phyloP scores from a whole-genome alignment of 2,329 filamentous ascomycete species.

The Dactylellina haptotyla region DNA sequence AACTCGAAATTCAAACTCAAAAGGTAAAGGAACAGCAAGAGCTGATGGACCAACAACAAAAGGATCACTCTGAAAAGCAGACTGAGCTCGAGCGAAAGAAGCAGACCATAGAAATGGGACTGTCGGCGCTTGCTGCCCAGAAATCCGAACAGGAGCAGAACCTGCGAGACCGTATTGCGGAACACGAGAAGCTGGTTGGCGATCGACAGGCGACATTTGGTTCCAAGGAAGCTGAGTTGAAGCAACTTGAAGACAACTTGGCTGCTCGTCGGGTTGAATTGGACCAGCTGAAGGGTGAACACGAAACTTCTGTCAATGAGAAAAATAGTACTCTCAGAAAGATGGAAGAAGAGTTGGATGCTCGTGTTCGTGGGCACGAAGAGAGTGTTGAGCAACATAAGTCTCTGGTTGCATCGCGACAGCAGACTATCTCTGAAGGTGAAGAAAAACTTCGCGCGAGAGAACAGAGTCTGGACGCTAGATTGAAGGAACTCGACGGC shows the following conservation, averaged over 20 bases:
- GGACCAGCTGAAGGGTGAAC: slow-evolving; percentile 8
- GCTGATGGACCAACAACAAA: neutral
- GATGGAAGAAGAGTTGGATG: slow-evolving; percentile 20
- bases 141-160: slow-evolving; percentile 10
- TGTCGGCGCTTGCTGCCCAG: neutral
- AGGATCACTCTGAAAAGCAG: slow-evolving; percentile 2
- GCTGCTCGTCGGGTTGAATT: slow-evolving; percentile 12
- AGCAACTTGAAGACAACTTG: slow-evolving; percentile 11
- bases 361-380: slow-evolving; percentile 5
- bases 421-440: neutral
- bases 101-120: neutral
- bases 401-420: neutral
- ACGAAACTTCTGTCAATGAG: slow-evolving; percentile 14
- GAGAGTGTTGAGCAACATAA: neutral
- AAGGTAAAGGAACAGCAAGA: slow-evolving; percentile 6
- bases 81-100: slow-evolving; percentile 16
- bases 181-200: slow-evolving; percentile 5
- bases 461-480: slow-evolving; percentile 9
- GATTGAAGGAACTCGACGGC: slow-evolving; percentile 17
- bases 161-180: slow-evolving; percentile 9
- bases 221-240: slow-evolving; percentile 11
- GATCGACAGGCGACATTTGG: slow-evolving; percentile 18
- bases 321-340: slow-evolving; percentile 10
- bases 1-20: slow-evolving; percentile 8
- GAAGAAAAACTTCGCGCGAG: neutral